Conservation (phyloP, 495 filamentous ascomycete species). For the Penicillium subrubescens region DNA sequence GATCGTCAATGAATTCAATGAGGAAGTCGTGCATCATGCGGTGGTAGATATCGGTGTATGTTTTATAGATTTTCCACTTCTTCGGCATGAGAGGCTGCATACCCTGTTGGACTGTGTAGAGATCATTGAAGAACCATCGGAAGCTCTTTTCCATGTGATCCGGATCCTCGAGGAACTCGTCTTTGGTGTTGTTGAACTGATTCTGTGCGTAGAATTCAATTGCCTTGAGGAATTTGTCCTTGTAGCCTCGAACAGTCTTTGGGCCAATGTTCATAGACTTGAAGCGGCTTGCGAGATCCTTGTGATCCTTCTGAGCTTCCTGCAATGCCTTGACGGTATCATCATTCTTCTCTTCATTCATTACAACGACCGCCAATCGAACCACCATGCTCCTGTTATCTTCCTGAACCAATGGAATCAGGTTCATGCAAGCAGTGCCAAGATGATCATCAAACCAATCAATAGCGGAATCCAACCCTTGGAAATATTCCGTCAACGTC, state of each 20-base stretch:
- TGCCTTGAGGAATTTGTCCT: slow-evolving; percentile 85
- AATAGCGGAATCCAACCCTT: slow-evolving; percentile 81
- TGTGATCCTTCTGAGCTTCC: slow-evolving; percentile 91
- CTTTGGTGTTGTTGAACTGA: slow-evolving; percentile 73
- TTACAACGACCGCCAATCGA: slow-evolving; percentile 84
- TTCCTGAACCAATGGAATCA: slow-evolving; percentile 80
- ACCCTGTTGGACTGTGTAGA: slow-evolving; percentile 86
- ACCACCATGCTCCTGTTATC: slow-evolving; percentile 90
- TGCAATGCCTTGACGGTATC: slow-evolving; percentile 86
- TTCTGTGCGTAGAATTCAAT: slow-evolving; percentile 72
- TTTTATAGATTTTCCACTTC: slow-evolving; percentile 95
- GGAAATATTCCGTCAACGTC: slow-evolving; percentile 87
- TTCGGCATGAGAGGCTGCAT: slow-evolving; percentile 90
- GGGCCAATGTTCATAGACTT: slow-evolving; percentile 91
- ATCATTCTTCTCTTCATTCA: slow-evolving; percentile 95
- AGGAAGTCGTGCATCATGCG: slow-evolving; percentile 93
- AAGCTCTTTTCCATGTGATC: slow-evolving; percentile 81
- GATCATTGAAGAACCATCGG: slow-evolving; percentile 96
- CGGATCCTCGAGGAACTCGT: slow-evolving; percentile 79
- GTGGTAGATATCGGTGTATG: slow-evolving; percentile 88
- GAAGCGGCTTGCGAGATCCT: slow-evolving; percentile 88
- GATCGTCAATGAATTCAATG: slow-evolving; percentile 75
- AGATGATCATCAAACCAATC: slow-evolving; percentile 96
- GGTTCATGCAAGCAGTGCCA: slow-evolving; percentile 80
- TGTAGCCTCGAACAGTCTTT: slow-evolving; percentile 91